Conservation (phyloP, 2,329 filamentous ascomycete genomes). For the Cladosporium sp. region DNA sequence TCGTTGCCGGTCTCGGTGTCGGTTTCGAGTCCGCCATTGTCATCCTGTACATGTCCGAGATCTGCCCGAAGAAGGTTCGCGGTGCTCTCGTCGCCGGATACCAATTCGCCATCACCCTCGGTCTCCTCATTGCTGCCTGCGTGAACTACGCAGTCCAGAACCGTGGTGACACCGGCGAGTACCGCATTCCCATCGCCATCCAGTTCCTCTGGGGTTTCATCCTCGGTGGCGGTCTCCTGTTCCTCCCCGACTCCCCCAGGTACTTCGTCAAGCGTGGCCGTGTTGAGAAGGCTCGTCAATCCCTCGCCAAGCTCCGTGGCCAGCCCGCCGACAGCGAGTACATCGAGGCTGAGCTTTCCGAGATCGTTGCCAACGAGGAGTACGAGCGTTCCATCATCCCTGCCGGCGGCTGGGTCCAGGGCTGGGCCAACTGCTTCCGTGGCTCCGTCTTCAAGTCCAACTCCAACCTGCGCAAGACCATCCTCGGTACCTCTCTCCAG, state of each 20-base stretch:
- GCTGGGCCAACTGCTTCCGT: constrained; percentile 62
- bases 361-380: constrained; percentile 84
- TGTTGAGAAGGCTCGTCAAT: constrained; percentile 56
- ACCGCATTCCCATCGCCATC: constrained; percentile 73
- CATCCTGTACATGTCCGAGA: constrained; percentile 84
- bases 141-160: constrained; percentile 67
- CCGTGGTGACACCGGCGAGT: constrained; percentile 57
- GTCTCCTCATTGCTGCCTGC: constrained; percentile 57
- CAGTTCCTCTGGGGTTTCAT: constrained; percentile 78
- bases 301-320: constrained; percentile 64
- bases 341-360: constrained; percentile 71
- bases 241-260: constrained; percentile 79
- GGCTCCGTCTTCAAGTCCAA: constrained; percentile 47
- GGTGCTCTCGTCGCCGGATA: constrained; percentile 75
- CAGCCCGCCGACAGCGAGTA: constrained; percentile 66
- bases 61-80: constrained; percentile 52
- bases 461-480: constrained; percentile 44
- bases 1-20: constrained; percentile 70
- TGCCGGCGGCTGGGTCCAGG: constrained; percentile 55
- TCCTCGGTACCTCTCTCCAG: constrained; percentile 43
- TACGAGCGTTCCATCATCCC: constrained; percentile 69
- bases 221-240: constrained; percentile 62
- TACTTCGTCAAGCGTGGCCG: constrained; percentile 76
- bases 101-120: constrained; percentile 77
- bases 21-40: constrained; percentile 75